Percentiles rank a stretch among this genome's conserved stretches.
These are phyloP conservation scores for Calonectria henricotiae DNA, from an alignment of 2,329 filamentous ascomycete genomes.

Conservation along the genomic window DNA sequence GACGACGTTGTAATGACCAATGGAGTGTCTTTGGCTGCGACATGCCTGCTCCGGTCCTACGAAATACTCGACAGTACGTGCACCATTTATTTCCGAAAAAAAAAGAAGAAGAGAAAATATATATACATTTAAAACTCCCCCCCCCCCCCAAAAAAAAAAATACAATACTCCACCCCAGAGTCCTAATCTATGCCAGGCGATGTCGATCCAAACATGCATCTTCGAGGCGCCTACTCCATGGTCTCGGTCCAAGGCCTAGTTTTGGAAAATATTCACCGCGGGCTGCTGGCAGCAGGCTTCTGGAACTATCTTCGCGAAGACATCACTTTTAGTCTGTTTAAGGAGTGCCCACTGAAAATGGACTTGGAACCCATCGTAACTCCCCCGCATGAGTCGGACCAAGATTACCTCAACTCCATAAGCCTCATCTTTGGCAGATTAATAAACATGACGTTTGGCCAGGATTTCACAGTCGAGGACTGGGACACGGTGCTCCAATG, in stretches of 20 bases:
- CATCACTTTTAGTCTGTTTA: constrained; percentile 69
- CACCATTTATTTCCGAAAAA: neutral
- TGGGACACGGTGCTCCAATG: constrained; percentile 49
- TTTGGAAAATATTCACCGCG: constrained; percentile 46
- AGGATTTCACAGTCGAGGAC: constrained; percentile 8
- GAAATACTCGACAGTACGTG: constrained; percentile 64
- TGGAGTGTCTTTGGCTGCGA: constrained; percentile 63
- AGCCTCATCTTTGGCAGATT: constrained; percentile 62
- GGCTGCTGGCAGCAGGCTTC: constrained; percentile 61
- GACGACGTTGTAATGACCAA: constrained; percentile 54
- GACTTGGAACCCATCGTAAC: constrained; percentile 51
- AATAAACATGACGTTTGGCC: constrained; percentile 60
- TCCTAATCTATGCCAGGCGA: constrained; percentile 53
- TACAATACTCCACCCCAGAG: neutral
- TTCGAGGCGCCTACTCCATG: constrained; percentile 66
- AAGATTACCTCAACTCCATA: constrained; percentile 59
- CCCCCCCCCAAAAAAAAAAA: too few relatives aligned
- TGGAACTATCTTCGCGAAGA: constrained; percentile 71
- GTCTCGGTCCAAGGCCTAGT: constrained; percentile 53
- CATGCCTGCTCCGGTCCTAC: constrained; percentile 66
- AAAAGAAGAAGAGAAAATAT: neutral
- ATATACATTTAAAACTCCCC: neutral
- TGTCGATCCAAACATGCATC: constrained; percentile 62
- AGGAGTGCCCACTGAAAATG: constrained; percentile 62
- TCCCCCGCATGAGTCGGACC: constrained; percentile 42